These are phyloP conservation scores for Alternaria longipes DNA, from an alignment of 2,329 filamentous ascomycete genomes.

Conservation along the genomic window DNA sequence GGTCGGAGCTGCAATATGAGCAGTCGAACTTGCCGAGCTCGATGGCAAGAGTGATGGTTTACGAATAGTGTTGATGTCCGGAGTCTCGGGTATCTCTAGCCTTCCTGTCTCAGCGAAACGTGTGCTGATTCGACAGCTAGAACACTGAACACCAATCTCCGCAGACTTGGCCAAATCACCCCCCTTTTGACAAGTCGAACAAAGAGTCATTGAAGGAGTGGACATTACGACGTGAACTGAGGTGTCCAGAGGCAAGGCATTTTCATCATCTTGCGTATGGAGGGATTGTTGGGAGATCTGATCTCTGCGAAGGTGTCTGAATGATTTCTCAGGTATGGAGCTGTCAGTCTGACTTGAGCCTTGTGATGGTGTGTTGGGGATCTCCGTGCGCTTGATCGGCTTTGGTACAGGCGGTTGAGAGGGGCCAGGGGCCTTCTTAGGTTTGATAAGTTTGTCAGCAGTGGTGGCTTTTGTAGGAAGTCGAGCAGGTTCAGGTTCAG, in stretches of 20 bases:
- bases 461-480: background rate
- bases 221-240: background rate
- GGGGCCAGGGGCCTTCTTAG: background rate
- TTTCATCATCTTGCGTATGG: background rate
- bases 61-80: conserved; percentile 6
- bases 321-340: background rate
- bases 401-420: conserved; percentile 1
- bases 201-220: conserved; percentile 10
- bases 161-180: conserved; percentile 3
- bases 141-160: conserved; percentile 11
- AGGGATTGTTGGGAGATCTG: background rate
- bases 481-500: background rate
- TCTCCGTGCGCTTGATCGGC: conserved; percentile 12
- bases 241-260: background rate
- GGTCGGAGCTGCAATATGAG: background rate
- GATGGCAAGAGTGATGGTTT: background rate
- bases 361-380: conserved; percentile 30
- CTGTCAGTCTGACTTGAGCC: conserved; percentile 15
- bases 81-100: conserved; percentile 30
- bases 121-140: conserved; percentile 16
- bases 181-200: conserved; percentile 25
- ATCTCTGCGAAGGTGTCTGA: background rate
- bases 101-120: background rate
- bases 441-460: background rate
- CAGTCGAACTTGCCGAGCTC: background rate